Evolutionary conservation across 1,139 yeast species (phyloP).

Genomic region (Casaregolazyma suthepensis): DNA sequence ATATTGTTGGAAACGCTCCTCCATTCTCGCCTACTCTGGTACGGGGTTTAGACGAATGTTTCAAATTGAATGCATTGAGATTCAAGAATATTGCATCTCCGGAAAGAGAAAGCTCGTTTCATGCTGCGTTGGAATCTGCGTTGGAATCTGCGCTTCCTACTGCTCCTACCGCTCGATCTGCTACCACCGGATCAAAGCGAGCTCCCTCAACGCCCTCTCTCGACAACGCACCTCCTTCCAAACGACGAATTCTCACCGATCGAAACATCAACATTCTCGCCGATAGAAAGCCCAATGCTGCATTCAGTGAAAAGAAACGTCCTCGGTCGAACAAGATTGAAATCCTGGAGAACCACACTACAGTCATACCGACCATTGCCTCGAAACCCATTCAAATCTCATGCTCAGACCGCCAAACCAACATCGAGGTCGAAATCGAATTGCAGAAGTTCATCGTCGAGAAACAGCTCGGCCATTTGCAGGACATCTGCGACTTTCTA

Average conservation of each 20-base stretch:
- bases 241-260: constrained; percentile 14
- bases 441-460: constrained; percentile 17
- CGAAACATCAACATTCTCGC: background rate
- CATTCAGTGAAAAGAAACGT: background rate
- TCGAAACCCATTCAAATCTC: background rate
- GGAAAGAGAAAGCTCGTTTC: background rate
- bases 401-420: background rate
- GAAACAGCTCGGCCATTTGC: constrained; percentile 15
- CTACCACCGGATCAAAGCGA: constrained; percentile 12
- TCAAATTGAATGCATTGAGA: constrained; percentile 12
- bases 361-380: background rate
- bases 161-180: background rate
- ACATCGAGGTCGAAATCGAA: constrained; percentile 12
- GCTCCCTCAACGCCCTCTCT: constrained; percentile 18
- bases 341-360: background rate
- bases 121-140: background rate
- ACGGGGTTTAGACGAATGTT: constrained; percentile 22
- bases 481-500: constrained; percentile 20
- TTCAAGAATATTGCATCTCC: background rate
- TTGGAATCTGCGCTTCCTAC: background rate
- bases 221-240: constrained; percentile 7
- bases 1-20: constrained; percentile 8
- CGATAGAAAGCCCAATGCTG: constrained; percentile 4
- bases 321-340: background rate
- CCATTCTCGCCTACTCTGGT: constrained; percentile 23